phyloP scores from a whole-genome alignment of 176 grass and related monocot species.

The Carex pumila region DNA sequence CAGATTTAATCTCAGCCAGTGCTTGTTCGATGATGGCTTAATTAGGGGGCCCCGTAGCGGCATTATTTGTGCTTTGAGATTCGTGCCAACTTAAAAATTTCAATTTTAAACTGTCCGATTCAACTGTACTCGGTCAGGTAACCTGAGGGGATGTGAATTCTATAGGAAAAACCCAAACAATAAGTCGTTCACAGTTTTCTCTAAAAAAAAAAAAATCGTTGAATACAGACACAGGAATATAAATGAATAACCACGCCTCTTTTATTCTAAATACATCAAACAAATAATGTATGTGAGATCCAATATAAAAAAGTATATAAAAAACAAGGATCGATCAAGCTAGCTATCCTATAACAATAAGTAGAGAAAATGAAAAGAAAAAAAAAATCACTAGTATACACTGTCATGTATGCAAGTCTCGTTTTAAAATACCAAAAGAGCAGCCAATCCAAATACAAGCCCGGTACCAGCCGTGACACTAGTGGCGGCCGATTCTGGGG shows the following conservation, averaged over 20 bases:
- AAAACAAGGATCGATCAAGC: background rate
- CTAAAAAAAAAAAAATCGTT: background rate
- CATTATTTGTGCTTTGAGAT: too few species aligned
- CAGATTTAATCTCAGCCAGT: too few species aligned
- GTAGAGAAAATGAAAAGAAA: too few species aligned
- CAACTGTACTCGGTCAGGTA: too few species aligned
- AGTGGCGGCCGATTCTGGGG: background rate
- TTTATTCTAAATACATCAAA: conserved; percentile 16
- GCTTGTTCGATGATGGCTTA: too few species aligned
- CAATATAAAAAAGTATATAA: background rate
- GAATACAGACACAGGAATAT: background rate
- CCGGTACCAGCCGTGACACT: background rate
- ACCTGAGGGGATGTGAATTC: too few species aligned
- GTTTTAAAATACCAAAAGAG: conserved; percentile 15
- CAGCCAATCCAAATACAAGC: conserved; percentile 9
- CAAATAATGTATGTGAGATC: conserved; percentile 3
- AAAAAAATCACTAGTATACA: background rate
- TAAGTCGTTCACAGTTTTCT: too few species aligned
- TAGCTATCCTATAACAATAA: too few species aligned
- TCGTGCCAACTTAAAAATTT: too few species aligned
- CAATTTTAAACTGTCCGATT: too few species aligned
- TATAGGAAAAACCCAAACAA: too few species aligned
- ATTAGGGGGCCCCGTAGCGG: too few species aligned
- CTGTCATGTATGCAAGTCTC: background rate
- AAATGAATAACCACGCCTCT: conserved; percentile 1